Base-by-base conservation (phyloP, 116 monocot species). In the Cymodocea nodosa region DNA sequence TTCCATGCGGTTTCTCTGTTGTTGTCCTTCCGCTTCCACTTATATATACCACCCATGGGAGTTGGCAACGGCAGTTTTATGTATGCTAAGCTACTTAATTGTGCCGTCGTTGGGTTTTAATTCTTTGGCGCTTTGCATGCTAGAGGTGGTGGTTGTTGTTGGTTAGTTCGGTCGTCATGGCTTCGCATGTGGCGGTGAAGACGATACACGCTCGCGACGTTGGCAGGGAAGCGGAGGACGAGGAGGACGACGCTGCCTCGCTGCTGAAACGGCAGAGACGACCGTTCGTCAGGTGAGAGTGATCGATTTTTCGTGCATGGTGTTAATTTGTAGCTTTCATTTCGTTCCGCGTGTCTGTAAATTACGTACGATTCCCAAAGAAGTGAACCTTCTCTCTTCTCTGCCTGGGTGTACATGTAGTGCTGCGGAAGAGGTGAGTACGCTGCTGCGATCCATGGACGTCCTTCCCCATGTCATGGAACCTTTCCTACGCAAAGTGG, bases 1-100 rank as follows among this genome's bases (percentile, higher is more conserved):
- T 67, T 67, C 67, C 54, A 5, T n/a, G 36, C 54, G 30, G 23
- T 18, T 67, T 67, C 67, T 67, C 52, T 37, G 52, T 8, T 9
- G 18, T 5, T 67, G 30, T 67, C 67, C 6, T 17, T 52, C 30
- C n/a, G 19, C 30, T 71, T 66, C 63, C 58, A 51, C 51, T 53
- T 67, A 67, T 53, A 51, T 23, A 30, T 30, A 30, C 30, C 30
- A 3, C 15, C 51, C 23, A 16, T 20, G 35, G 52, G 16, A 40
- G 24, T 68, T 50, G 8, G 20, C 0, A 9, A 77, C 50, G 66
- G 73, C 52, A 85, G 52, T 58, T 56, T 76, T 23, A 76, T 59
- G n/a, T n/a, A n/a, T n/a, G n/a, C n/a, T n/a, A n/a, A n/a, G n/a
- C n/a, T n/a, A n/a, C n/a, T n/a, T n/a, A n/a, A n/a, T n/a, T n/a